Base-by-base conservation (phyloP, 2,329 filamentous ascomycete genomes). In the Arthrinium puccinioides region DNA sequence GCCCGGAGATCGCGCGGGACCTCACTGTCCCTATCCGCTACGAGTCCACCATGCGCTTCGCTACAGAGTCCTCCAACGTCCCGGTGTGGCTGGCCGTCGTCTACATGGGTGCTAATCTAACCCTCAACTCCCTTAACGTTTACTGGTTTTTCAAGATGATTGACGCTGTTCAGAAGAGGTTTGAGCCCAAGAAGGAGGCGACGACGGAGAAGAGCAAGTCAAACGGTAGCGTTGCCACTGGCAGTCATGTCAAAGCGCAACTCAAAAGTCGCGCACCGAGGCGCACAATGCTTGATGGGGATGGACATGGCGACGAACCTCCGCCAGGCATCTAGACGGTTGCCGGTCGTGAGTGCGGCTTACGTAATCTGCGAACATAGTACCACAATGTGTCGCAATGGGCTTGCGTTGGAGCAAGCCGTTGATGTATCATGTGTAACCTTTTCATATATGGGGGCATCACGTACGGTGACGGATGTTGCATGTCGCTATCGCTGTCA, bases 111-210 rank as follows among this genome's bases (percentile, higher is more conserved):
- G 79, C 76, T 53, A 92, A 92, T 57, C 37, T 86, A 15, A 74
- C 75, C 0, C 70, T 94, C 19, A 90, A 88, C 53, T 69, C 73
- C 10, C 65, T 94, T 36, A 94, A 94, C 62, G 79, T 85, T 52
- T 85, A 82, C 62, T 94, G 87, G 87, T 92, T 90, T 56, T 70
- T 78, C 53, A 87, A 87, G 72, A 94, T 94, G 87, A 79, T 94
- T 44, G 70, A 77, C 42, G 84, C 86, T 8, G 77, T 92, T 10
- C 71, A 79, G 42, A 88, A 85, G 66, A 72, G 86, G 19, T 92
- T 92, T 54, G 72, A 77, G 42, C 60, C 82, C 25, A 51, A 50
- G 5, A 53, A 53, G 7, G 48, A 32, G 9, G 42, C 43, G 19
- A 54, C 61, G 24, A 52, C 46, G 36, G 46, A 52, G 26, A 56